A percentile compares a stretch with the other conserved stretches of the same genome.
phyloP scores from a whole-genome alignment of 768 basidiomycete genomes.

The Boletus fagicola region DNA sequence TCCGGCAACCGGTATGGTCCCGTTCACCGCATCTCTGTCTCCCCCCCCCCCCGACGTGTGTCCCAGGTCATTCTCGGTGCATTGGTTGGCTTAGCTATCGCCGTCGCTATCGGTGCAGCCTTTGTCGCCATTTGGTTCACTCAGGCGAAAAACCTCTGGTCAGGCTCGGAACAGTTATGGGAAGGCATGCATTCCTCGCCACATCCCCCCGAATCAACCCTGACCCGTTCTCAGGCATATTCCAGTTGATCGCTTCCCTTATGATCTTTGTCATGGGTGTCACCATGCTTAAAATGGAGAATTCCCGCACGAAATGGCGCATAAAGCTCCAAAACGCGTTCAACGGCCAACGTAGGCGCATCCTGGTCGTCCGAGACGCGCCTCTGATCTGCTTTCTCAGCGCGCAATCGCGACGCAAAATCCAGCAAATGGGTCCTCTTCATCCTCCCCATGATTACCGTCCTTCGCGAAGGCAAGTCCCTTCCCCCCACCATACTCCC shows the following conservation, averaged over 20 bases:
- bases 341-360: conserved; percentile 48
- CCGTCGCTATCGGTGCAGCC: conserved; percentile 82
- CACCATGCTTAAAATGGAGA: conserved; percentile 93
- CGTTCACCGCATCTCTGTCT: not conserved
- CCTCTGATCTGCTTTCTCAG: conserved; percentile 21
- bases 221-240: conserved; percentile 47
- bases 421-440: conserved; percentile 86
- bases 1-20: conserved; percentile 59
- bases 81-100: conserved; percentile 68
- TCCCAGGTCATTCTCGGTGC: conserved; percentile 75
- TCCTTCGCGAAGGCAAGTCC: conserved; percentile 80
- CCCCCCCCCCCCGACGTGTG: not conserved
- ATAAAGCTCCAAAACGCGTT: conserved; percentile 84
- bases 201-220: not conserved
- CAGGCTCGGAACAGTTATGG: conserved; percentile 84
- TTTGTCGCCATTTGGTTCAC: conserved; percentile 98
- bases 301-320: conserved; percentile 92
- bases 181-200: conserved; percentile 56
- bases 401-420: conserved; percentile 45
- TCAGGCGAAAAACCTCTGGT: conserved; percentile 80
- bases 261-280: conserved; percentile 94
- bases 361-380: not conserved
- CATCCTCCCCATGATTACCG: conserved; percentile 85
- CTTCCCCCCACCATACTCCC: too few species aligned
- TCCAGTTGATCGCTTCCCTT: conserved; percentile 65